Percentiles rank a stretch among this genome's conserved stretches.
Conservation (phyloP, 495 filamentous ascomycete species). For the Parmelia sp. region DNA sequence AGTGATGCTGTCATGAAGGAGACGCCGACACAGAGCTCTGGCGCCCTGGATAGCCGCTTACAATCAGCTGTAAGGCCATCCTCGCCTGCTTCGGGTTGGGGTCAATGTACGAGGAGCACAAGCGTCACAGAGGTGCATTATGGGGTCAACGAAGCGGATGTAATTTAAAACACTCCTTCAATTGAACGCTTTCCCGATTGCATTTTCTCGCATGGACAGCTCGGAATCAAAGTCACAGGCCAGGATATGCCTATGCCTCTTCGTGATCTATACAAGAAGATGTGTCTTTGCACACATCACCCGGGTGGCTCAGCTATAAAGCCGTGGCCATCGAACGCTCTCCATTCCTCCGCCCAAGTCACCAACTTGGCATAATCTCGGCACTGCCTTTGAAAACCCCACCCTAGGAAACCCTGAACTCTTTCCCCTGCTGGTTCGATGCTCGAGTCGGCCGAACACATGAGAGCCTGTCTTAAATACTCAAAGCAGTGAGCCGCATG, state of each 20-base stretch:
- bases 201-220: background rate
- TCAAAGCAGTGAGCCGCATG: conserved; percentile 27
- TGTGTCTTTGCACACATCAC: background rate
- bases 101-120: background rate
- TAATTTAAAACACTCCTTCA: background rate
- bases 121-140: background rate
- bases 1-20: background rate
- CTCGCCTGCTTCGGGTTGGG: background rate
- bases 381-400: conserved; percentile 21
- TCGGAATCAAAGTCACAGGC: background rate
- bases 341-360: conserved; percentile 17
- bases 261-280: background rate
- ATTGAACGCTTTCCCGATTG: background rate
- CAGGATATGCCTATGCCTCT: background rate
- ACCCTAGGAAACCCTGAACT: conserved; percentile 19
- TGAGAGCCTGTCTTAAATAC: conserved; percentile 24
- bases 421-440: conserved; percentile 22
- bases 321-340: conserved; percentile 11
- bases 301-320: conserved; percentile 9
- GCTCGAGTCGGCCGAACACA: conserved; percentile 22
- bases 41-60: background rate
- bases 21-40: background rate
- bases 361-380: conserved; percentile 20
- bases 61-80: background rate
- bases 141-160: background rate